Evolutionary conservation across 139 green algal genomes (phyloP), one percentile per base, ranked within the genome.

Genomic region (Edaphochlamys debaryana): DNA sequence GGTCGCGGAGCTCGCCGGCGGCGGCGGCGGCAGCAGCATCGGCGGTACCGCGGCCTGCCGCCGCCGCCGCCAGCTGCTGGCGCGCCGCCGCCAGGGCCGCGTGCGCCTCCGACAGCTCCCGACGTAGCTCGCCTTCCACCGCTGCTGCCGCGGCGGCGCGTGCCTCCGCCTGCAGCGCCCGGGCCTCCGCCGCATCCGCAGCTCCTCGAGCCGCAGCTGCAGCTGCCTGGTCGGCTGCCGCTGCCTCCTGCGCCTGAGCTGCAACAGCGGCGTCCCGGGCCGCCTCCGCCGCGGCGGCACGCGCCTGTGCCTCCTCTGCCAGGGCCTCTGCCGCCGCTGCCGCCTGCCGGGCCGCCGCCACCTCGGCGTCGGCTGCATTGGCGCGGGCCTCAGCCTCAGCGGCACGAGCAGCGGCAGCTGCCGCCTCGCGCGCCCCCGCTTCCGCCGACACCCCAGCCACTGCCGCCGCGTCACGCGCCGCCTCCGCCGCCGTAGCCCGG

Each of bases 61-160:
- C 19, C 4, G 27, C 78, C 40, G 17, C 66, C 4, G 3, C 4
- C 37, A 84, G 48, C 78, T 76, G 66, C 27, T 56, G 8, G 32
- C 63, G 66, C 30, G 45, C 78, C 66, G 27, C 50, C 29, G 34
- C 30, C 78, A 84, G 50, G 19, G 78, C 78, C 17, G 50, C 25
- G 37, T 84, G 25, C 66, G 78, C 78, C 36, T n/a, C 36, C 15
- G 45, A 36, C 23, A 84, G 66, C 78, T 84, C 58, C 25, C 23
- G 8, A 4, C 37, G 64, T 27, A 84, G 78, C 75, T 52, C 17
- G 13, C 62, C 40, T 27, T 36, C 60, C 30, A 29, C 2, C 1
- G 29, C 52, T 19, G 30, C 29, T 9, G 20, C 52, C 36, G 60
- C 36, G 9, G 34, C 72, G 40, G 23, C 36, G 13, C 72, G 17